These are phyloP conservation scores for Opeltia flavorubescens DNA, from an alignment of 495 filamentous ascomycete genomes.

Conservation along the genomic window DNA sequence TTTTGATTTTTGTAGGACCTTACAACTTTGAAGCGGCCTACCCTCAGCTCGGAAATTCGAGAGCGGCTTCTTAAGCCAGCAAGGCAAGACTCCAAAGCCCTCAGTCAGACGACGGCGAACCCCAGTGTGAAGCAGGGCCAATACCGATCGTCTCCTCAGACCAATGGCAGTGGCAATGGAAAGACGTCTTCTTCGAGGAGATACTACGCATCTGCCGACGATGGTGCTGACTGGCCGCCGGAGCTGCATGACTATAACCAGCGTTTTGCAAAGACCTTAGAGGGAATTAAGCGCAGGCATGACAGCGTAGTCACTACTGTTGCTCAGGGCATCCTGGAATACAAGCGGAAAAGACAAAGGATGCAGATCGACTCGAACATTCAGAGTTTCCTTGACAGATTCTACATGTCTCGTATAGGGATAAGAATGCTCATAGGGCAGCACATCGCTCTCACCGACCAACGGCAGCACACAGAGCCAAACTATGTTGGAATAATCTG, in stretches of 20 bases:
- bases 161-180: slow-evolving; percentile 29
- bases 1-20: slow-evolving; percentile 44
- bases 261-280: slow-evolving; percentile 68
- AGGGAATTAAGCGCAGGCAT: slow-evolving; percentile 89
- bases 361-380: slow-evolving; percentile 98
- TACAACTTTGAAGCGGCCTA: slow-evolving; percentile 65
- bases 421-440: slow-evolving; percentile 98
- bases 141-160: slow-evolving; percentile 57
- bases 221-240: slow-evolving; percentile 80
- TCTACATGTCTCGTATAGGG: slow-evolving; percentile 99
- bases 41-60: slow-evolving; percentile 60
- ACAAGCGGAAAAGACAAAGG: slow-evolving; percentile 87
- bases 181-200: slow-evolving; percentile 45
- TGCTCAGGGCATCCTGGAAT: slow-evolving; percentile 93
- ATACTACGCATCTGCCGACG: slow-evolving; percentile 87
- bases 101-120: slow-evolving; percentile 74
- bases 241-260: slow-evolving; percentile 91
- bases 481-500: slow-evolving; percentile 97
- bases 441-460: slow-evolving; percentile 91
- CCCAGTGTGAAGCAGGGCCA: slow-evolving; percentile 79
- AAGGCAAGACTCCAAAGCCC: slow-evolving; percentile 44
- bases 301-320: slow-evolving; percentile 92
- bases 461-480: slow-evolving; percentile 71
- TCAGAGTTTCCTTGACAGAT: slow-evolving; percentile 91
- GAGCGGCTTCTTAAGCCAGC: slow-evolving; percentile 63